These are phyloP conservation scores for Rhododendron kiyosumense DNA, from an alignment of 148 eudicot genomes.

Conservation along the genomic window DNA sequence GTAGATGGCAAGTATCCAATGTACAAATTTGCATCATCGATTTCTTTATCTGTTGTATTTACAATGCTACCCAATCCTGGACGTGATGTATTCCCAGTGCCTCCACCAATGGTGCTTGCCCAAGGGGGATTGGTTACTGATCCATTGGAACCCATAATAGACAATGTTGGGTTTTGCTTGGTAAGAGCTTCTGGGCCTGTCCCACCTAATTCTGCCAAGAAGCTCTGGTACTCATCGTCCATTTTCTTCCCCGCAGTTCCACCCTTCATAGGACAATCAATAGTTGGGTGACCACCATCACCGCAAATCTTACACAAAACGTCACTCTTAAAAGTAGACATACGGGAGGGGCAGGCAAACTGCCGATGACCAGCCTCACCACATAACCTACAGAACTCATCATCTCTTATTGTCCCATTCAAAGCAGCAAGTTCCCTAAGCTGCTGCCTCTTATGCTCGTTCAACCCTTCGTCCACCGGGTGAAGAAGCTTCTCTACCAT, in stretches of 20 bases:
- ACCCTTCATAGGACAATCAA: constrained; percentile 75
- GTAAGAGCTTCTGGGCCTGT: constrained; percentile 57
- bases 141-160: constrained; percentile 37
- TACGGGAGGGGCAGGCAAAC: constrained; percentile 68
- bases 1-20: constrained; percentile 85
- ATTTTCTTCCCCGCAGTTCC: constrained; percentile 78
- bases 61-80: constrained; percentile 46
- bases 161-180: constrained; percentile 33
- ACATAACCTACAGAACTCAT: constrained; percentile 79
- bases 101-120: constrained; percentile 33
- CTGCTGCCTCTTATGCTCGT: constrained; percentile 90
- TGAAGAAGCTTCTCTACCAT: constrained; percentile 88
- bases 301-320: constrained; percentile 87
- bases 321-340: constrained; percentile 75
- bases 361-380: constrained; percentile 90
- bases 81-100: constrained; percentile 19
- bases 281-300: constrained; percentile 87
- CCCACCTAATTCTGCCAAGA: constrained; percentile 85
- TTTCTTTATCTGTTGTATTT: constrained; percentile 47
- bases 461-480: constrained; percentile 80
- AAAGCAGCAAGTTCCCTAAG: constrained; percentile 80
- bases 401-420: constrained; percentile 90
- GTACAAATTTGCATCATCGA: constrained; percentile 76
- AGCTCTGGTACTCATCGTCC: constrained; percentile 86
- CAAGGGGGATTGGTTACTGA: constrained; percentile 54